These are phyloP conservation scores for Vitis rupestris DNA, from an alignment of 164 flowering plant genomes.

Conservation along the genomic window DNA sequence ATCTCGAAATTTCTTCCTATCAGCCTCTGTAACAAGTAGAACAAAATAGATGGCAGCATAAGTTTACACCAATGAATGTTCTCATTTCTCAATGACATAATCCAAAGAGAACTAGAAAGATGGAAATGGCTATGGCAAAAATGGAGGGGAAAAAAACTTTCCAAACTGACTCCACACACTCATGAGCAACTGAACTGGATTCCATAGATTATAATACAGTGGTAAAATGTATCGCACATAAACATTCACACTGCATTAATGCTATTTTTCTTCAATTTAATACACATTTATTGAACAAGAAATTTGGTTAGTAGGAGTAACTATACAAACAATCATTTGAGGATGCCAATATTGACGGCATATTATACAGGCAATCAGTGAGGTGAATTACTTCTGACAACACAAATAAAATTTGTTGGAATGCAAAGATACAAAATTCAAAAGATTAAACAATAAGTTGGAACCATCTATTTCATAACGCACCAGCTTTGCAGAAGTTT, in stretches of 20 bases:
- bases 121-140: neutral
- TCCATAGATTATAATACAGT: neutral
- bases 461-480: constrained; percentile 13
- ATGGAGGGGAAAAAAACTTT: neutral
- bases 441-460: neutral
- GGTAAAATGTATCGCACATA: neutral
- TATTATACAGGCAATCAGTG: too few species aligned
- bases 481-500: constrained; percentile 58
- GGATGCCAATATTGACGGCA: too few species aligned
- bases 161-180: neutral
- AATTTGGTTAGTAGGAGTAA: too few species aligned
- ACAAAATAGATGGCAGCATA: neutral
- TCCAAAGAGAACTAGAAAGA: neutral
- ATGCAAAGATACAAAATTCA: neutral
- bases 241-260: neutral
- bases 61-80: neutral
- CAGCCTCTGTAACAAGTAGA: constrained; percentile 55
- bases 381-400: neutral
- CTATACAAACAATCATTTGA: too few species aligned
- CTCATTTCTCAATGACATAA: neutral
- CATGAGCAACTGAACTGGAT: neutral
- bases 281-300: too few species aligned
- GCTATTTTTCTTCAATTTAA: neutral
- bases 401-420: neutral
- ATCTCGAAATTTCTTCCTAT: constrained; percentile 63